phyloP scores from a whole-genome alignment of 129 eudicot species.

The Mikania micrantha region DNA sequence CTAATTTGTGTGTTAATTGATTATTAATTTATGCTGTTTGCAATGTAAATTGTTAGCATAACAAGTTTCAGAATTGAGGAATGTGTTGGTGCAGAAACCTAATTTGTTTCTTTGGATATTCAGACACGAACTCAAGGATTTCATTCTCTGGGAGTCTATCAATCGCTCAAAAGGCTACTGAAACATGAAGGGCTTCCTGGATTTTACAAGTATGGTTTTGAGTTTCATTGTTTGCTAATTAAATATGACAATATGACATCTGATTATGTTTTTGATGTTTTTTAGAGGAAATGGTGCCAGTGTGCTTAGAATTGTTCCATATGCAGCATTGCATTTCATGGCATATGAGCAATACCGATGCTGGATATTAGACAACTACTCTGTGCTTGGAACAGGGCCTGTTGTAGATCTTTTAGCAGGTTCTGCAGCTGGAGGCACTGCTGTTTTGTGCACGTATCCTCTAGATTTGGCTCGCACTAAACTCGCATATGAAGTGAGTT shows the following conservation, averaged over 20 bases:
- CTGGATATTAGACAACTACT: constrained; percentile 64
- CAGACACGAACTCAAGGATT: constrained; percentile 91
- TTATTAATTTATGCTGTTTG: neutral
- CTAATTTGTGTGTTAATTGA: too few species aligned
- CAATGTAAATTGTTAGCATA: neutral
- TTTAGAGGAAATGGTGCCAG: constrained; percentile 97
- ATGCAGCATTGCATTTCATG: constrained; percentile 96
- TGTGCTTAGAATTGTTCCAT: constrained; percentile 80
- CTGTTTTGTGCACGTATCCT: constrained; percentile 94
- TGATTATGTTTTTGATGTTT: neutral
- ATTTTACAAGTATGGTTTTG: constrained; percentile 66
- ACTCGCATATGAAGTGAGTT: constrained; percentile 87
- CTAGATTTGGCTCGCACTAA: constrained; percentile 96
- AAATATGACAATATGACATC: neutral
- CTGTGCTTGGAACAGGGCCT: constrained; percentile 80
- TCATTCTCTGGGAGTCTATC: constrained; percentile 76
- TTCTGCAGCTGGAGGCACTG: constrained; percentile 96
- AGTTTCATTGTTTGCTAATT: neutral
- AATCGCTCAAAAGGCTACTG: constrained; percentile 65
- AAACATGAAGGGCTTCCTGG: constrained; percentile 89
- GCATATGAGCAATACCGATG: constrained; percentile 87
- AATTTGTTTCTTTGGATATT: neutral
- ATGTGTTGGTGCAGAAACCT: neutral
- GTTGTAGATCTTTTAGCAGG: constrained; percentile 95
- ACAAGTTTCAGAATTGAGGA: neutral